These are phyloP conservation scores for Ophiostoma angusticollis DNA, from an alignment of 2,329 filamentous ascomycete species.

Conservation along the genomic window DNA sequence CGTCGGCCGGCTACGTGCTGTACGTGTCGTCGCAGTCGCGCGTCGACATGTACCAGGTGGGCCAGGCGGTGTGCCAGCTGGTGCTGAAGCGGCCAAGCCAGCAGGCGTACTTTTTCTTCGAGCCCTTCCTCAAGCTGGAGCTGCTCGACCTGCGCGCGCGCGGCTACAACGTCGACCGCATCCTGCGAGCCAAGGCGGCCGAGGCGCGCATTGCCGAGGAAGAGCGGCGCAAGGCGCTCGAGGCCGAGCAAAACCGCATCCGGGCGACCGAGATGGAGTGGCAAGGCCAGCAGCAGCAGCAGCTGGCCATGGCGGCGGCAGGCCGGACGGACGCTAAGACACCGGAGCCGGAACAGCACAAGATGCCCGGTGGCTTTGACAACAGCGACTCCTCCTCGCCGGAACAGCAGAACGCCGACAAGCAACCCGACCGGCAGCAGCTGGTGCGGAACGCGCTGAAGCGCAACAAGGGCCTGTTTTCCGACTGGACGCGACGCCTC, in stretches of 20 bases:
- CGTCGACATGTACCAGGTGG: constrained; percentile 77
- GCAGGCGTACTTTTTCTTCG: constrained; percentile 79
- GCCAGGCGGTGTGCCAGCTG: constrained; percentile 70
- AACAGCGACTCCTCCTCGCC: constrained; percentile 44
- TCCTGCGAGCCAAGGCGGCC: constrained; percentile 74
- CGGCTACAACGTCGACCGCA: constrained; percentile 94
- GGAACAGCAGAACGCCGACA: constrained; percentile 18
- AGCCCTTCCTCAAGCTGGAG: constrained; percentile 79
- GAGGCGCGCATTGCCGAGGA: constrained; percentile 81
- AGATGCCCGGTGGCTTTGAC: constrained; percentile 63
- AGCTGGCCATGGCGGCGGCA: constrained; percentile 21
- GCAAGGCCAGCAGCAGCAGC: constrained; percentile 18
- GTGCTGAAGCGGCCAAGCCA: constrained; percentile 74
- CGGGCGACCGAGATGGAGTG: constrained; percentile 40
- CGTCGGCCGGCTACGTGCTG: constrained; percentile 43
- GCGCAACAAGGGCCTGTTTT: constrained; percentile 44
- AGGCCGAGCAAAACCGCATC: constrained; percentile 57
- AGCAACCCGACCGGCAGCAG: constrained; percentile 23
- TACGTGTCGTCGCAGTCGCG: constrained; percentile 59
- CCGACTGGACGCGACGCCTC: constrained; percentile 52
- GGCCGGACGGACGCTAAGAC: constrained; percentile 26
- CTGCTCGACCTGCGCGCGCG: constrained; percentile 69
- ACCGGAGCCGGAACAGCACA: constrained; percentile 25
- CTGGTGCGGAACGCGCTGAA: neutral
- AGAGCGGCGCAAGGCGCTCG: constrained; percentile 59